Conservation (phyloP, 495 filamentous ascomycete species). For the Tuber magnatum region DNA sequence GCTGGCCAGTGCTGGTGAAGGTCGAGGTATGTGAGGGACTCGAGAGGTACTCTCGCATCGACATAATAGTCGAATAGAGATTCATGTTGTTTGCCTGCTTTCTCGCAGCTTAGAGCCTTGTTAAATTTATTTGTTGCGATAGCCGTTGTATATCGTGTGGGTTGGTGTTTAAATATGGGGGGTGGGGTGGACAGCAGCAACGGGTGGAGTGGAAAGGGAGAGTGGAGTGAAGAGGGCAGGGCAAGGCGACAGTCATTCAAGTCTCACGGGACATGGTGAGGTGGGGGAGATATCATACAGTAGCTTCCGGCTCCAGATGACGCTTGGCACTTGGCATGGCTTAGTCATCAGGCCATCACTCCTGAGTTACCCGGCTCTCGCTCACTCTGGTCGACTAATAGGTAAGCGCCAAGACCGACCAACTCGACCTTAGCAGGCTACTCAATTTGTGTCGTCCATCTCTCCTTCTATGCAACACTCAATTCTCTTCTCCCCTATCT, state of each 20-base stretch:
- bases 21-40: conserved; percentile 83
- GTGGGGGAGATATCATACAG: neutral
- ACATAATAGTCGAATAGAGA: conserved; percentile 73
- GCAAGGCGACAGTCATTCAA: neutral
- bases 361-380: conserved; percentile 13
- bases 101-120: neutral
- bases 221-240: neutral
- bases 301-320: neutral
- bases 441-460: neutral
- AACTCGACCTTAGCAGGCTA: neutral
- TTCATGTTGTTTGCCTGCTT: conserved; percentile 8
- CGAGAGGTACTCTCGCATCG: conserved; percentile 79
- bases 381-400: neutral
- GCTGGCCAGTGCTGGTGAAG: conserved; percentile 85
- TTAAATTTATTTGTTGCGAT: neutral
- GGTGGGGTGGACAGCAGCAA: neutral
- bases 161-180: neutral
- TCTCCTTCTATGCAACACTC: neutral
- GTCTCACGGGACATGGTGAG: neutral
- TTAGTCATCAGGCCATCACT: neutral
- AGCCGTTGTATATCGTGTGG: neutral
- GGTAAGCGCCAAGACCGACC: neutral
- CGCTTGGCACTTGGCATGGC: neutral
- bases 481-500: neutral
- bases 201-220: neutral